Evolutionary conservation across 2,329 filamentous ascomycete species (phyloP), one percentile per base, ranked within the genome.

Genomic region (Setomelanomma holmii): DNA sequence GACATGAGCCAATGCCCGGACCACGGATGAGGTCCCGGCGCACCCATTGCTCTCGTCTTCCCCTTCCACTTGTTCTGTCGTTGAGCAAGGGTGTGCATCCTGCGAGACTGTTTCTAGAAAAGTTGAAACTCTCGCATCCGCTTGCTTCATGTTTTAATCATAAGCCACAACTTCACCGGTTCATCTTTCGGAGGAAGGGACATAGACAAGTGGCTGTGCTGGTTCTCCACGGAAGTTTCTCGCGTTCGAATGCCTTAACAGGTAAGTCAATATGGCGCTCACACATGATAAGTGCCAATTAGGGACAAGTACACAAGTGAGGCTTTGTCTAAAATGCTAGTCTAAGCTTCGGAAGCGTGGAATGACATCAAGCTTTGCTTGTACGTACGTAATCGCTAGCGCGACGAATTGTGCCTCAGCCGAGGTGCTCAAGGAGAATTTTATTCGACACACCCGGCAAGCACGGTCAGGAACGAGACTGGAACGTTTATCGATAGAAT

Each of bases 321-420:
- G 34, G 34, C 35, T 39, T 34, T 27, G 22, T 6, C 23, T 34
- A 33, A 14, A 20, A 4, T 33, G 14, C 20, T 23, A 14, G 42
- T 35, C 27, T 20, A 14, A n/a, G 17, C 41, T 10, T 27, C 33
- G 21, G 33, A 38, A 17, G 44, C 24, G 44, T 39, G 44, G 22
- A 46, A 46, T 39, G 35, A 30, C 44, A 46, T 46, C 44, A 46
- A 17, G 14, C 44, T 27, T 20, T 27, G 14, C 34, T 35, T 22
- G 20, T n/a, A 4, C 34, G 44, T 46, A 38, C 30, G 43, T 45
- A 35, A 36, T 38, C 21, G 20, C 17, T 24, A 23, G 34, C 21
- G 22, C 11, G 30, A 38, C 42, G 30, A 12, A 14, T 14, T 10
- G 12, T 24, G 24, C 27, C 24, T 21, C n/a, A n/a, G n/a, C n/a